Percentiles rank a stretch among this genome's conserved stretches.
Conservation (phyloP, 2,329 filamentous ascomycete species). For the Tolypocladium tundrense region DNA sequence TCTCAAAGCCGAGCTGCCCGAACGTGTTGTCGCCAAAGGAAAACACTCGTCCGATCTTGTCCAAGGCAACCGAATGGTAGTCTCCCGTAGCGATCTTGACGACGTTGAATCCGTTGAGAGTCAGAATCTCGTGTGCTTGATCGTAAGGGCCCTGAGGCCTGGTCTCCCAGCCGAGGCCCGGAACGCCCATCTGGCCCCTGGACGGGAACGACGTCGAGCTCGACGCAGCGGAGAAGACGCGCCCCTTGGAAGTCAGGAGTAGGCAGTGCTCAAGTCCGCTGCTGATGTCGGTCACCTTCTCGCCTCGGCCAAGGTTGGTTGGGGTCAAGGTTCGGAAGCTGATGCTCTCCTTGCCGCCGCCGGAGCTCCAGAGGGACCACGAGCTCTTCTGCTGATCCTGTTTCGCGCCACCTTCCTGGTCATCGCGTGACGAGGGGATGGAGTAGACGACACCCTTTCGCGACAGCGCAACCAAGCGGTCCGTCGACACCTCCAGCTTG, state of each 20-base stretch:
- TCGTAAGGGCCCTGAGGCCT: constrained; percentile 72
- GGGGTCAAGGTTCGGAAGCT: constrained; percentile 68
- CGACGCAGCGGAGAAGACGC: constrained; percentile 80
- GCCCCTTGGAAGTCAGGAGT: constrained; percentile 72
- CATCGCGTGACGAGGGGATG: constrained; percentile 62
- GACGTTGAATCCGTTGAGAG: constrained; percentile 61
- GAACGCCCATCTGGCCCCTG: constrained; percentile 78
- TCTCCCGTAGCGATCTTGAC: constrained; percentile 73
- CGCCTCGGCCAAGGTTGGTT: constrained; percentile 51
- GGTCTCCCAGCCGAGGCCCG: constrained; percentile 70
- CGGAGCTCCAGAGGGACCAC: constrained; percentile 63
- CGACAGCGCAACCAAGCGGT: constrained; percentile 73
- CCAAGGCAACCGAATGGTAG: constrained; percentile 71
- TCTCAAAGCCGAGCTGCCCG: constrained; percentile 84
- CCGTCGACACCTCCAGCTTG: constrained; percentile 66
- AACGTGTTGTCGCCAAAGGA: constrained; percentile 83
- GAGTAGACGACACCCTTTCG: constrained; percentile 74
- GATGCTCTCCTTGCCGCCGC: constrained; percentile 28
- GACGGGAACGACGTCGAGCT: constrained; percentile 69
- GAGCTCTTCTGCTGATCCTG: constrained; percentile 38
- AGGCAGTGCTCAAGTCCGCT: constrained; percentile 80
- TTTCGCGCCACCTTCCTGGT: constrained; percentile 58
- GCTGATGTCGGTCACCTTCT: constrained; percentile 64
- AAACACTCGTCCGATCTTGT: constrained; percentile 68
- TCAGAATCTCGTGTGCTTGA: constrained; percentile 67